Conservation (phyloP, 495 filamentous ascomycete genomes). For the Podospora pseudoanserina region DNA sequence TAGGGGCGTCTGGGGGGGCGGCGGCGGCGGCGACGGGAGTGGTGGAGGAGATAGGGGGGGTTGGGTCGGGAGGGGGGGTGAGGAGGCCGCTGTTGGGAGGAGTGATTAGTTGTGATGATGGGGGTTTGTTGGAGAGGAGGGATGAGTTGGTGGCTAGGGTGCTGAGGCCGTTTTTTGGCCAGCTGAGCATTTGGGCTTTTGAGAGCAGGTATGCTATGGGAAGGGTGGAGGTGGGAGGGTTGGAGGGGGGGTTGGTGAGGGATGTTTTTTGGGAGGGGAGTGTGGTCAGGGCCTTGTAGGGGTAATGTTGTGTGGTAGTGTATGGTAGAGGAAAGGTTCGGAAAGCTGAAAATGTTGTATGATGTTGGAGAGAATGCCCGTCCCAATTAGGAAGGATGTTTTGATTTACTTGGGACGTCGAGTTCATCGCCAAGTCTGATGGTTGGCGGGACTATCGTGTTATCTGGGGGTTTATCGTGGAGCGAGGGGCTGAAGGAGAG, state of each 20-base stretch:
- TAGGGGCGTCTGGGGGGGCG: constrained; percentile 44
- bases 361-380: too few species aligned
- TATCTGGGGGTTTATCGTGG: not conserved
- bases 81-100: constrained; percentile 47
- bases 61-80: constrained; percentile 16
- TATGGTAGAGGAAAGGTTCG: too few species aligned
- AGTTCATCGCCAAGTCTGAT: not conserved
- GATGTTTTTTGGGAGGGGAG: constrained; percentile 81
- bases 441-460: not conserved
- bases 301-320: too few species aligned
- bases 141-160: constrained; percentile 72
- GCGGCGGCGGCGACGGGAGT: not conserved
- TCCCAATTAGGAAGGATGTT: not conserved
- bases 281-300: constrained; percentile 51
- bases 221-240: constrained; percentile 63
- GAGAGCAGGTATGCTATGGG: constrained; percentile 88
- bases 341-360: too few species aligned
- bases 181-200: constrained; percentile 86
- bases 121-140: constrained; percentile 50
- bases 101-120: constrained; percentile 38
- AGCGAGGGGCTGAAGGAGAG: not conserved
- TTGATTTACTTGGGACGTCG: not conserved
- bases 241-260: constrained; percentile 61
- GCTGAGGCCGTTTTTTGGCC: constrained; percentile 82
- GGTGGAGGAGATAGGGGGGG: constrained; percentile 31